Conservation (phyloP, 108 stramenopile genomes). For the Pseudonitzschia multiseries region DNA sequence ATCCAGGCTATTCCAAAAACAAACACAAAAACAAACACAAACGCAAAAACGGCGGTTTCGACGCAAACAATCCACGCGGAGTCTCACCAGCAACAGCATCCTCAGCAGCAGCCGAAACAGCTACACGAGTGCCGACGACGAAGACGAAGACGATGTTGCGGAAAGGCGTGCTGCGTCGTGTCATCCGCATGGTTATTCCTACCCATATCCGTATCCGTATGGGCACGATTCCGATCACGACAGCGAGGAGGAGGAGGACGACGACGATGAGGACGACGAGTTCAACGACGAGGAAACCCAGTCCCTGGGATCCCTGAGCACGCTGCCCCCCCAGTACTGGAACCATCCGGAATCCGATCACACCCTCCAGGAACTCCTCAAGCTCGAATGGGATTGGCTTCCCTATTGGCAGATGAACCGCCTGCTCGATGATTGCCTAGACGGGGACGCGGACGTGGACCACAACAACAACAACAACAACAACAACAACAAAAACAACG, state of each 20-base stretch:
- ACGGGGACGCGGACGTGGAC: background rate
- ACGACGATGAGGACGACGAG: background rate
- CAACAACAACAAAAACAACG: constrained; percentile 7
- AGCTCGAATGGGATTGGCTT: constrained; percentile 45
- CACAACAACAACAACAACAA: background rate
- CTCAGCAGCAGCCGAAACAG: background rate
- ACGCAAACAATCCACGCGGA: background rate
- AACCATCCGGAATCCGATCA: constrained; percentile 27
- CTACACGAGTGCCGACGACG: background rate
- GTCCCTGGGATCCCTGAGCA: constrained; percentile 11
- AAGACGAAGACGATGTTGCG: background rate
- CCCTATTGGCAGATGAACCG: constrained; percentile 33
- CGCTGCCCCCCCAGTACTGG: constrained; percentile 28
- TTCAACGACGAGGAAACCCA: constrained; percentile 8
- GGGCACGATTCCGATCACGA: constrained; percentile 5
- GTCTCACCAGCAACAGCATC: background rate
- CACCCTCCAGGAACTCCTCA: constrained; percentile 16
- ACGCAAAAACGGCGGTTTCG: background rate
- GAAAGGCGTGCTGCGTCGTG: no score
- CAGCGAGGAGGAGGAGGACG: constrained; percentile 13
- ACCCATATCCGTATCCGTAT: background rate
- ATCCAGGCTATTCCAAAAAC: background rate
- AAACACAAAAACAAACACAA: constrained; percentile 1
- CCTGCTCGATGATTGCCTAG: constrained; percentile 10
- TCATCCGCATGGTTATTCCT: no score